Evolutionary conservation across 805 yeast genomes (phyloP).

Genomic region (Millerozyma miso): DNA sequence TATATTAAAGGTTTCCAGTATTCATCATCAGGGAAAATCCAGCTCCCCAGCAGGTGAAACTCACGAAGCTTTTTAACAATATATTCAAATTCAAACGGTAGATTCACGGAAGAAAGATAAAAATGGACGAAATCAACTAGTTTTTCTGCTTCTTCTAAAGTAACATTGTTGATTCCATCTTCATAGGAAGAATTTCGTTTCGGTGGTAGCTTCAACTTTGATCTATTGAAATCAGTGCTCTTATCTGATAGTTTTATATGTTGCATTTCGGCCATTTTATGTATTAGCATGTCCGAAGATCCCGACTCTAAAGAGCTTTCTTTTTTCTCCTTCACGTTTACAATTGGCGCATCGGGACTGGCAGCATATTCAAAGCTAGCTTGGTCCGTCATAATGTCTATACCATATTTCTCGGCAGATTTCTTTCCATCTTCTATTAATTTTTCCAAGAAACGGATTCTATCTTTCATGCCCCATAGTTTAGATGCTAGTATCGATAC

Average conservation of each 20-base stretch:
- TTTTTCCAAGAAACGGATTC: neutral
- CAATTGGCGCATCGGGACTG: neutral
- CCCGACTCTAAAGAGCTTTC: slow-evolving; percentile 1
- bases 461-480: slow-evolving; percentile 1
- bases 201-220: neutral
- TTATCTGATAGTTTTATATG: neutral
- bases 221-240: neutral
- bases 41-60: neutral
- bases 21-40: neutral
- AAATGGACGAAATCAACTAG: slow-evolving; percentile 1
- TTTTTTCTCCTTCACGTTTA: neutral
- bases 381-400: neutral
- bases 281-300: slow-evolving; percentile 1
- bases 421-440: neutral
- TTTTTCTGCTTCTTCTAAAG: neutral
- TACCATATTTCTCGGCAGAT: neutral
- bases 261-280: slow-evolving; percentile 1
- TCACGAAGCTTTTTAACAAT: neutral
- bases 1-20: slow-evolving; percentile 1
- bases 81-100: slow-evolving; percentile 1
- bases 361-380: neutral
- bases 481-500: slow-evolving; percentile 9
- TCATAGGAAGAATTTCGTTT: neutral
- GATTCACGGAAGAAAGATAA: slow-evolving; percentile 1
- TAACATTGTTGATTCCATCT: neutral